Base-by-base conservation (phyloP, 192 early-diverging fungal species). In the Coemansia sp. region DNA sequence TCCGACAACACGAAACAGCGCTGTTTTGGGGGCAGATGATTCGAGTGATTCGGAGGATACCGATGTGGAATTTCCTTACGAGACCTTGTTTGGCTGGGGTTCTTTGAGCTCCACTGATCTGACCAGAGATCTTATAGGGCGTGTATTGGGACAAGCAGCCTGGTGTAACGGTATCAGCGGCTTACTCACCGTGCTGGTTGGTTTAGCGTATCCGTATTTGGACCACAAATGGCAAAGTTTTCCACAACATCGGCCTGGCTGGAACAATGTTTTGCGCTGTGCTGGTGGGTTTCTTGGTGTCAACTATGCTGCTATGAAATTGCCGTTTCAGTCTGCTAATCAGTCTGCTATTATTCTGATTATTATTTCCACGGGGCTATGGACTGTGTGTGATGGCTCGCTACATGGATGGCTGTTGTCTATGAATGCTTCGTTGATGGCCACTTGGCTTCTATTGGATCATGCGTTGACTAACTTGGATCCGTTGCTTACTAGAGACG, bases 261-360 rank as follows among this genome's bases (percentile, higher is more conserved):
- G 75, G 75, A 70, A 83, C 59, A 72, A 74, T 28, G 72, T 83
- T n/a, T 58, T 83, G 18, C 61, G 80, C 62, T 78, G 80, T 38
- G 80, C 64, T 8, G 80, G 80, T 51, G 80, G 80, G 1, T 83
- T 83, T 32, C 71, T 83, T 43, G 80, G 72, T 41, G 69, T 83
- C 72, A 83, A 83, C 66, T 83, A 78, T n/a, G 80, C 80, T 7
- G 75, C 75, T 37, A 66, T 83, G 28, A 83, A 83, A 20, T 72
- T 83, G 58, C 80, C 80, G 45, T 83, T 83, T 60, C 75, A 83
- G 72, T 68, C 72, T 34, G 72, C 72, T 8, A 52, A 53, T 39
- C 80, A 83, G 68, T 77, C 80, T 62, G 61, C 75, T 14, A 22
- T 62, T 28, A 59, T 74, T 43, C 74, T 78, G 80, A 70, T 74